Evolutionary conservation across 345 rosid species (phyloP), one percentile per base, ranked within the genome.

Genomic region (Lumnitzera littorea): DNA sequence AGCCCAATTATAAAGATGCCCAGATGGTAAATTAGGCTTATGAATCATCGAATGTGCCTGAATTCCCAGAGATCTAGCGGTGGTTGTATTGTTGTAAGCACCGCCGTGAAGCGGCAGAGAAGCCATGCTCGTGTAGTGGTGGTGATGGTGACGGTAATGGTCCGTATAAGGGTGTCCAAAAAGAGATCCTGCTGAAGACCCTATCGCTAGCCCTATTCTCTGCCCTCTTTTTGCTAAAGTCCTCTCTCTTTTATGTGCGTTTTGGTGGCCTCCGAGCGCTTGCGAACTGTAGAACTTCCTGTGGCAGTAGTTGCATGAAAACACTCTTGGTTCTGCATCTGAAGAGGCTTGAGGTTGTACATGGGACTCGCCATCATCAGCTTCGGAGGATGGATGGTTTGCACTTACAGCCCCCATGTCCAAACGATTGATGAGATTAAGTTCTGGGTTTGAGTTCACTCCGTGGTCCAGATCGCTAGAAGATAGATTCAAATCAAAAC

Each of bases 211-310:
- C 20, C 70, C 79, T 60, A 82, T 75, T 51, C 74, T 77, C 57
- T 77, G 84, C 7, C 86, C 85, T 66, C 85, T 80, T 64, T 87
- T 89, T 31, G 88, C 96, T 20, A 89, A 71, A 55, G 86, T 87
- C 63, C 96, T 83, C 58, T 89, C 96, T 58, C 91, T 74, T 70
- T 87, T 89, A 58, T 89, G 96, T 0, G 95, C 96, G 64, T 89
- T 89, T 74, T 89, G 96, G 63, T 89, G 96, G 3, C 96, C 96
- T 23, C 96, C 96, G 16, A 89, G 88, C 0, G 96, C 96, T 61
- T 89, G 96, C 46, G 96, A 89, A 64, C 95, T 87, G 56, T 87
- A 83, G 80, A 89, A 89, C 60, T 84, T 89, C 65, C 96, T 78
- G 62, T 87, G 89, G 66, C 96, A 89, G 66, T 86, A 89, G 77